Conservation (phyloP, 1,139 yeast genomes). For the Pneumocystis oryctolagi region DNA sequence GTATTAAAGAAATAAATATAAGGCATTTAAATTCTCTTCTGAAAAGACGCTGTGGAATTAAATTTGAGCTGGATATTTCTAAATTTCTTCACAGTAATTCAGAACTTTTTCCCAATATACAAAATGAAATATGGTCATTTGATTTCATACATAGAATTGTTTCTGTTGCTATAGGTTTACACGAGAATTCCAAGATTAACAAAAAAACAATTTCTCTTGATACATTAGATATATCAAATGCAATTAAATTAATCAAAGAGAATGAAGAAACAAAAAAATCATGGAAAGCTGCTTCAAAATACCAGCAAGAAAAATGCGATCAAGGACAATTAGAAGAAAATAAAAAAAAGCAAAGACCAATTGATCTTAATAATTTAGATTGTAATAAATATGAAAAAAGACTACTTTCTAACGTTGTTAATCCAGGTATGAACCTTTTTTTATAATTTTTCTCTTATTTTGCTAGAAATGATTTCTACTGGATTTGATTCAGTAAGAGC, state of each 20-base stretch:
- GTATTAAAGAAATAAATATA: not conserved
- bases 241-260: not conserved
- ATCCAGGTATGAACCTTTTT: constrained; percentile 5
- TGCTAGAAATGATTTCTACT: constrained; percentile 7
- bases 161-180: not conserved
- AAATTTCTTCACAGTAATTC: not conserved
- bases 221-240: not conserved
- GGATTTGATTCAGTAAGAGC: constrained; percentile 11
- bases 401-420: constrained; percentile 8
- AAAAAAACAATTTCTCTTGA: not conserved
- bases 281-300: not conserved
- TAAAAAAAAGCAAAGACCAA: not conserved
- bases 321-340: not conserved
- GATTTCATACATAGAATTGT: constrained; percentile 1
- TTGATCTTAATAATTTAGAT: not conserved
- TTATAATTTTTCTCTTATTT: not conserved
- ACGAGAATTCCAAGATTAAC: not conserved
- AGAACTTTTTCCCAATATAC: not conserved
- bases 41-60: not conserved
- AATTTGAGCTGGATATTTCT: not conserved
- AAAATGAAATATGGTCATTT: constrained; percentile 1
- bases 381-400: constrained; percentile 11
- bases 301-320: not conserved
- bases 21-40: not conserved
- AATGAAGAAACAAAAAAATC: not conserved